Conservation (phyloP, 257 asterid genomes). For the Solanum lycopersicoides region DNA sequence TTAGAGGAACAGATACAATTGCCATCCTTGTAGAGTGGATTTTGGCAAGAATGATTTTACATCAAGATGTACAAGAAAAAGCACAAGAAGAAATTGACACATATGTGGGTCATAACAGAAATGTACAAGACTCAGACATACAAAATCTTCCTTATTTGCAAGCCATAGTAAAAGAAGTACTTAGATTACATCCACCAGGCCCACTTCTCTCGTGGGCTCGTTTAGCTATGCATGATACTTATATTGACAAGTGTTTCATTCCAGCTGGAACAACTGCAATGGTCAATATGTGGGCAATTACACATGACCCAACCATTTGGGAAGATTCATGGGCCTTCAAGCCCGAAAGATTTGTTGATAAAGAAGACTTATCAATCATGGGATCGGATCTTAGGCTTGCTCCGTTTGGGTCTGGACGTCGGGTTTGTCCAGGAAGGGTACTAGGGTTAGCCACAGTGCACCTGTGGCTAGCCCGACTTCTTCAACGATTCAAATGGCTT, state of each 20-base stretch:
- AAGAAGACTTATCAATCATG: constrained; percentile 32
- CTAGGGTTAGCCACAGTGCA: constrained; percentile 55
- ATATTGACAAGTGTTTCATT: constrained; percentile 32
- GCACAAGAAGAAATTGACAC: constrained; percentile 33
- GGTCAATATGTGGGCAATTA: constrained; percentile 83
- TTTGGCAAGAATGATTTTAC: constrained; percentile 46
- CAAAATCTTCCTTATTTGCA: constrained; percentile 42
- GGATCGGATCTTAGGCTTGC: constrained; percentile 12
- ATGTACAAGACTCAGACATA: constrained; percentile 28
- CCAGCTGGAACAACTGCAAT: constrained; percentile 62
- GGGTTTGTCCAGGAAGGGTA: constrained; percentile 57
- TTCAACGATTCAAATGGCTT: constrained; percentile 44
- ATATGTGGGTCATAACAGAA: constrained; percentile 2
- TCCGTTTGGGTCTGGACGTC: constrained; percentile 66
- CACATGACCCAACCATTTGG: constrained; percentile 54
- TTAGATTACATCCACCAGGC: constrained; percentile 61
- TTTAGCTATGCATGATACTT: constrained; percentile 36
- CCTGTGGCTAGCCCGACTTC: constrained; percentile 45
- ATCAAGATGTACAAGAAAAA: constrained; percentile 47
- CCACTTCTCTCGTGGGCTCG: constrained; percentile 81
- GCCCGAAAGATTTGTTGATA: constrained; percentile 47
- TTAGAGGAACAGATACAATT: not conserved
- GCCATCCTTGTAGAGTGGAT: constrained; percentile 61
- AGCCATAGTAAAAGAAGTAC: constrained; percentile 42
- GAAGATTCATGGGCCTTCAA: constrained; percentile 39